Conservation (phyloP, 805 yeast species). For the Wickerhamiella shivajii region DNA sequence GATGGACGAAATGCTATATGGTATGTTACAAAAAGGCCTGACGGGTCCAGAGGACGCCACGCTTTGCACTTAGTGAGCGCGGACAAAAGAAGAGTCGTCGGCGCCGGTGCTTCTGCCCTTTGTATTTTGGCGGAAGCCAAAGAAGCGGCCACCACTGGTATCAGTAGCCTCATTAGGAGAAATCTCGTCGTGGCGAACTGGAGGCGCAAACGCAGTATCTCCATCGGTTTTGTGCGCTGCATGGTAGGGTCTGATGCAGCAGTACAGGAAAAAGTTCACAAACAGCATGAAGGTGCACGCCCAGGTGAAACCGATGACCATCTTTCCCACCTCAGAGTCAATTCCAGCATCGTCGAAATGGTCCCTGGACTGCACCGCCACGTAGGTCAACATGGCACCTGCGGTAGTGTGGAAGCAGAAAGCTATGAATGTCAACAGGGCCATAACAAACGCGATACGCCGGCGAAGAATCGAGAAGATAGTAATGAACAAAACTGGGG, state of each 20-base stretch:
- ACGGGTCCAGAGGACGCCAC: too few relatives aligned
- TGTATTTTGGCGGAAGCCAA: slow-evolving; percentile 5
- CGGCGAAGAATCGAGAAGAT: slow-evolving; percentile 18
- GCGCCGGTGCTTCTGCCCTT: slow-evolving; percentile 6
- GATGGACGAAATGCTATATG: too few relatives aligned
- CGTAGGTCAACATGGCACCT: slow-evolving; percentile 62
- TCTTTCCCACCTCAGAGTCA: slow-evolving; percentile 21
- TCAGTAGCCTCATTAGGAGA: slow-evolving; percentile 2
- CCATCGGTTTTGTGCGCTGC: background rate
- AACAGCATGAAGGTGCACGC: slow-evolving; percentile 29
- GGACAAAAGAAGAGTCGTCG: slow-evolving; percentile 19
- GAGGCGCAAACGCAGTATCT: slow-evolving; percentile 4
- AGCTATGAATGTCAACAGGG: slow-evolving; percentile 18
- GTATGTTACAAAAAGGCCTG: too few relatives aligned
- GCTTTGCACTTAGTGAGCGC: slow-evolving; percentile 14
- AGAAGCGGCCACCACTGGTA: slow-evolving; percentile 6
- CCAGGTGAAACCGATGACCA: slow-evolving; percentile 51
- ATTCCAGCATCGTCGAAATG: slow-evolving; percentile 39
- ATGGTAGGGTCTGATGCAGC: slow-evolving; percentile 27
- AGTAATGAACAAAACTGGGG: slow-evolving; percentile 31
- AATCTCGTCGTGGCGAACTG: background rate
- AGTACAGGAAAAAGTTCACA: slow-evolving; percentile 21
- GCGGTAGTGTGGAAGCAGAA: slow-evolving; percentile 32
- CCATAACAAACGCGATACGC: slow-evolving; percentile 18
- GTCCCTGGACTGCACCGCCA: slow-evolving; percentile 55